Conservation (phyloP, 2,329 filamentous ascomycete genomes). For the Calonectria pseudoturangicola region DNA sequence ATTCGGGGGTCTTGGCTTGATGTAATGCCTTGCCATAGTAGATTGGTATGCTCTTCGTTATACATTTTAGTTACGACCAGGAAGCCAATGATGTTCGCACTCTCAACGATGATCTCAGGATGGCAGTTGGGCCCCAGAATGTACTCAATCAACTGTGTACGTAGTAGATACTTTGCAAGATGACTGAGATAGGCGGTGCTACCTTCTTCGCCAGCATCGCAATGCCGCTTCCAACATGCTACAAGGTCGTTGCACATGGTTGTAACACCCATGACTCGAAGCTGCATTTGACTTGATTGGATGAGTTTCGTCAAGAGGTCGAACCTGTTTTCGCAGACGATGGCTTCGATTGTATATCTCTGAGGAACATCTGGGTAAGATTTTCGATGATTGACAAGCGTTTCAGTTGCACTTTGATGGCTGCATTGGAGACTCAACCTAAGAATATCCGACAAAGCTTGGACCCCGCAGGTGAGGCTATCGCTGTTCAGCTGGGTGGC, state of each 20-base stretch:
- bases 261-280: constrained; percentile 87
- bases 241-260: constrained; percentile 84
- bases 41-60: constrained; percentile 81
- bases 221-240: constrained; percentile 75
- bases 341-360: constrained; percentile 67
- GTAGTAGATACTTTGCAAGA: constrained; percentile 81
- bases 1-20: constrained; percentile 89
- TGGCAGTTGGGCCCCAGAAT: constrained; percentile 94
- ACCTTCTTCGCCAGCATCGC: constrained; percentile 65
- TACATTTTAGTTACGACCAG: constrained; percentile 87
- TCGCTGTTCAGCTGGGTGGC: constrained; percentile 71
- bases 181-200: constrained; percentile 75
- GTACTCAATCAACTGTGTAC: constrained; percentile 86
- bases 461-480: constrained; percentile 62
- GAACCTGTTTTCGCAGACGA: constrained; percentile 82
- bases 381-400: constrained; percentile 51
- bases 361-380: constrained; percentile 61
- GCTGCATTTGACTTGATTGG: constrained; percentile 90
- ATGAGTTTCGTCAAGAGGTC: constrained; percentile 82
- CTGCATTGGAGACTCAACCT: constrained; percentile 62
- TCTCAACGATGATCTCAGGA: constrained; percentile 88
- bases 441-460: constrained; percentile 66
- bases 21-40: constrained; percentile 88
- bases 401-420: constrained; percentile 59
- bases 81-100: constrained; percentile 90